These are phyloP conservation scores for Zymoseptoria crescenta DNA, from an alignment of 2,329 filamentous ascomycete species.

Conservation along the genomic window DNA sequence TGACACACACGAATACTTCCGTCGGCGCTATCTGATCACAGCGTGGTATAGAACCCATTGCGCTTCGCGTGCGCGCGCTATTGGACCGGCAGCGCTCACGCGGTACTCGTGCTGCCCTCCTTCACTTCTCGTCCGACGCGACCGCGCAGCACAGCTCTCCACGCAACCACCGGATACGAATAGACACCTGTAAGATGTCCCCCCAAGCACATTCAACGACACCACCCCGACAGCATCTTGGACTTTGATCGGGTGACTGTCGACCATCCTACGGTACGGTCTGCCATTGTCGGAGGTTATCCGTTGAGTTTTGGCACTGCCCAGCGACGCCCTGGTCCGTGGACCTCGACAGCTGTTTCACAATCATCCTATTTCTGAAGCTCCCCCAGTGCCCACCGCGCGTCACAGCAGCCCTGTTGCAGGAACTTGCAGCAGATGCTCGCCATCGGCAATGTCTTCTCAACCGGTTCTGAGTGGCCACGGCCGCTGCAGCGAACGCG, in stretches of 20 bases:
- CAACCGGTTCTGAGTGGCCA: background rate
- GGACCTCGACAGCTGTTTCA: background rate
- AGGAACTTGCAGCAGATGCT: background rate
- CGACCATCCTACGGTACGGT: background rate
- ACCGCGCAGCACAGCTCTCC: background rate
- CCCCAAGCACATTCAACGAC: background rate
- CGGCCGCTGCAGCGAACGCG: background rate
- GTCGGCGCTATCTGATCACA: background rate
- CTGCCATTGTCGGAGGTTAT: background rate
- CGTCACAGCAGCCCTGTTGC: background rate
- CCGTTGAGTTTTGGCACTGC: background rate
- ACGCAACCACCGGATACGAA: background rate
- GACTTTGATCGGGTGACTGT: background rate
- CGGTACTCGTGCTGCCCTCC: background rate
- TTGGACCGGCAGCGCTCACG: background rate
- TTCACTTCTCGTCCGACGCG: background rate
- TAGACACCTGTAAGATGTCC: background rate
- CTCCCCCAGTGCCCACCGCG: background rate
- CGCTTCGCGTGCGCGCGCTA: background rate
- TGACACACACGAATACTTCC: background rate
- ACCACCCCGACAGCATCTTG: background rate
- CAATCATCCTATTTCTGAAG: background rate
- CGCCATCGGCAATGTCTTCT: background rate
- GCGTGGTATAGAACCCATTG: background rate
- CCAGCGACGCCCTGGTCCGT: background rate